Evolutionary conservation across 2,329 filamentous ascomycete genomes (phyloP).

Genomic region (Cladosporium oxysporum): DNA sequence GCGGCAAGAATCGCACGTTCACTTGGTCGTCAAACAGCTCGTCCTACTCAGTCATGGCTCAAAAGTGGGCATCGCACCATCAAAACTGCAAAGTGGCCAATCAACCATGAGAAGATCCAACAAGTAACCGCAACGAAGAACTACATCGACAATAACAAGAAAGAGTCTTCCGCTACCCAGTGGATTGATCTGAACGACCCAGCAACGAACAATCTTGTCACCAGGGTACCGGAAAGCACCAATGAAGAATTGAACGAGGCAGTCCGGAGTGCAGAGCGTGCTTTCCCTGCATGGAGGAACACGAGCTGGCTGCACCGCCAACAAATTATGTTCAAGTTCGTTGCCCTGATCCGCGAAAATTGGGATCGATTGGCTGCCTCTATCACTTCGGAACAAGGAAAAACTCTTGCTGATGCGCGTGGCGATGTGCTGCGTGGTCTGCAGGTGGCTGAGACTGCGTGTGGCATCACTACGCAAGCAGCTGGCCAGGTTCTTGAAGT

Average conservation of each 20-base stretch:
- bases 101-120: neutral
- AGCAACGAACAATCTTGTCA: conserved; percentile 82
- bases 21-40: neutral
- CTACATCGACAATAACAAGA: neutral
- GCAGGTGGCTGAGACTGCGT: conserved; percentile 78
- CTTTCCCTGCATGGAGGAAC: conserved; percentile 71
- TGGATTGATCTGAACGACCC: conserved; percentile 82
- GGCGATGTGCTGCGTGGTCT: conserved; percentile 80
- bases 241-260: conserved; percentile 73
- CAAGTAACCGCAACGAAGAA: neutral
- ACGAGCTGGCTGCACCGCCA: conserved; percentile 73
- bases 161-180: conserved; percentile 37
- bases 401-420: conserved; percentile 80
- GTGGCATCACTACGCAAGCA: conserved; percentile 67
- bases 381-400: conserved; percentile 85
- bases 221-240: conserved; percentile 78
- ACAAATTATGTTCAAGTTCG: conserved; percentile 86
- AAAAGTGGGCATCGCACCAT: neutral
- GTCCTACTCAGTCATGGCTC: neutral
- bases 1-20: neutral
- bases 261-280: conserved; percentile 73
- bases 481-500: conserved; percentile 44
- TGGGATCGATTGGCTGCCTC: conserved; percentile 85
- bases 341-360: conserved; percentile 75
- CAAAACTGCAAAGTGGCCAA: neutral